Evolutionary conservation across 2,329 filamentous ascomycete species (phyloP), one percentile per base, ranked within the genome.

Genomic region (Gliomastix tumulicola): DNA sequence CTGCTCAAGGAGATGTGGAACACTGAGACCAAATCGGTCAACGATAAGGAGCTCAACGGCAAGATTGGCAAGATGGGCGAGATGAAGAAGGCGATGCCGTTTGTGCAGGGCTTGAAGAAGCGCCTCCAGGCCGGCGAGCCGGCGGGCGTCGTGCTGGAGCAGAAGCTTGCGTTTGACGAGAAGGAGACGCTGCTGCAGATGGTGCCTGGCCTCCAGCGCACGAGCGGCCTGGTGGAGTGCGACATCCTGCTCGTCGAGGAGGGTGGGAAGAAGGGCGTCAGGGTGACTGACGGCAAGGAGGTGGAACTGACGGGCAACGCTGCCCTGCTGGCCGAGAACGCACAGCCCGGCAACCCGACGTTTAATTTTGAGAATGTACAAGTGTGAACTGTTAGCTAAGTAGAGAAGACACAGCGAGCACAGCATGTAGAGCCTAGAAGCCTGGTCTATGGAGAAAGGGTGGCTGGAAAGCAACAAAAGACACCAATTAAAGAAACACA

Each of bases 31-130:
- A 68, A 84, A 45, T 65, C 68, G 9, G 63, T 84, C 45, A 82
- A 94, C 54, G 86, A 94, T 57, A 94, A 94, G 68, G 79, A 77
- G 39, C 68, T 96, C 32, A 85, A 80, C 51, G 80, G 79, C 47
- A 76, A 80, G 54, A 82, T 96, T 40, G 79, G 79, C 48, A 94
- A 94, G 69, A 71, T 88, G 54, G 80, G 79, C 30, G 86, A 94
- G 64, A 88, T 88, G 74, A 98, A 97, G 78, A 92, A 94, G 66
- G 90, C 88, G 3, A 97, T 97, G 90, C 92, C 92, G 1, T 97
- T 96, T 54, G 82, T 96, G 34, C 89, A 97, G 65, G 65, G 60
- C 7, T 68, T 97, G 41, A 96, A 96, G 81, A 85, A 77, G 60
- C 79, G 86, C 36, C 74, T 98, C 38, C 71, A 88, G 39, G 70